These are phyloP conservation scores for Glycine tomentella DNA, from an alignment of 306 rosid species.

Conservation along the genomic window DNA sequence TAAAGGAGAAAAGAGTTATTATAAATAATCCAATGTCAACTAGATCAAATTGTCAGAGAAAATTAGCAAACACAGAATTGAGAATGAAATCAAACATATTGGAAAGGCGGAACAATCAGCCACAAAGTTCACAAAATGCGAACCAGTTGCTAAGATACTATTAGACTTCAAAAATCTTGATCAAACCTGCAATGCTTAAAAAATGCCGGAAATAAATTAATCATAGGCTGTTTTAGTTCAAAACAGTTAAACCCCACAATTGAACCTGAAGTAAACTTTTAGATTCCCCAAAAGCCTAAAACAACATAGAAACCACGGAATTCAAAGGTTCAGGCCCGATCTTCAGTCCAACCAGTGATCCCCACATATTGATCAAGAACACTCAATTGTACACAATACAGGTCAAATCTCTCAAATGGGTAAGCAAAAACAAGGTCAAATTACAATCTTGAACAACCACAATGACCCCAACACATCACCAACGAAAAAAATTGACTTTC, in stretches of 20 bases:
- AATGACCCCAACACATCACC: slow-evolving; percentile 34
- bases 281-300: slow-evolving; percentile 25
- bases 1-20: not conserved
- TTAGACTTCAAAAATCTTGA: slow-evolving; percentile 31
- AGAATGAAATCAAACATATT: too few species aligned
- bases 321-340: slow-evolving; percentile 13
- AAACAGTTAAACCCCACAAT: slow-evolving; percentile 35
- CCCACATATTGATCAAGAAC: slow-evolving; percentile 39
- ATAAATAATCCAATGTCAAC: too few species aligned
- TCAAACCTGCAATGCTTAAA: slow-evolving; percentile 29
- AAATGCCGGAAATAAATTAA: slow-evolving; percentile 32
- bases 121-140: too few species aligned
- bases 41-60: too few species aligned
- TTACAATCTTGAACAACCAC: slow-evolving; percentile 34
- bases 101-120: too few species aligned
- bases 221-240: slow-evolving; percentile 20
- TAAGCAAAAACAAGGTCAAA: slow-evolving; percentile 43
- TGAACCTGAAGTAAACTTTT: slow-evolving; percentile 25
- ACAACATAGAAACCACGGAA: slow-evolving; percentile 9
- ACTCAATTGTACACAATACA: slow-evolving; percentile 40
- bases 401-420: slow-evolving; percentile 49
- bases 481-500: slow-evolving; percentile 30
- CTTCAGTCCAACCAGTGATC: slow-evolving; percentile 29
- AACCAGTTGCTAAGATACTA: not conserved
- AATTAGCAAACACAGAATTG: too few species aligned